phyloP scores from a whole-genome alignment of 2,329 filamentous ascomycete genomes.

The Hirsutella rhossiliensis region DNA sequence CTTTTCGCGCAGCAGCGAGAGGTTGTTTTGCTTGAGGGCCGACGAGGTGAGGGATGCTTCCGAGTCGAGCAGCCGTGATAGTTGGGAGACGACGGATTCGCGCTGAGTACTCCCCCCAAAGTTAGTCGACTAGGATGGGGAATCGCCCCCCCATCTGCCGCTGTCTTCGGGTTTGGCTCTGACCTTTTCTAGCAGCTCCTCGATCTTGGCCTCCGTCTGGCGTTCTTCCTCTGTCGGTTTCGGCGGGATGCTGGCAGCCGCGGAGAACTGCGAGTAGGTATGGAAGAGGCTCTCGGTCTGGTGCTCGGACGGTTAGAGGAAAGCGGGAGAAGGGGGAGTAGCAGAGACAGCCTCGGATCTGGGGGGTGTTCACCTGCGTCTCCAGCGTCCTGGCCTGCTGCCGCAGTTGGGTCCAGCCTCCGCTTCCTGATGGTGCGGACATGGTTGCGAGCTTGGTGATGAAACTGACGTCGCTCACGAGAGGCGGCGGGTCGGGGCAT shows the following conservation, averaged over 20 bases:
- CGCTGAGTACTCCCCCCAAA: conserved; percentile 39
- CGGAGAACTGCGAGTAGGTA: conserved; percentile 83
- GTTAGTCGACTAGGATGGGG: conserved; percentile 7
- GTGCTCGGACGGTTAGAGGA: neutral
- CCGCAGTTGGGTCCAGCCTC: conserved; percentile 85
- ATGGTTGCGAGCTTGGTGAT: conserved; percentile 21
- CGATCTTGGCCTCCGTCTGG: conserved; percentile 66
- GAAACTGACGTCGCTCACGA: neutral
- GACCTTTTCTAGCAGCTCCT: conserved; percentile 71
- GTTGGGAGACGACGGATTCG: conserved; percentile 68
- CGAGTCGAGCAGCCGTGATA: conserved; percentile 82
- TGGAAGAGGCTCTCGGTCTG: conserved; percentile 82
- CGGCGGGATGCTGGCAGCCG: conserved; percentile 63
- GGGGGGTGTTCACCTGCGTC: conserved; percentile 56
- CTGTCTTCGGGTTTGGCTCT: neutral
- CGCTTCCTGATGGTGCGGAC: conserved; percentile 40
- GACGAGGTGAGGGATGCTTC: conserved; percentile 79
- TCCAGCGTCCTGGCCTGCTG: conserved; percentile 85
- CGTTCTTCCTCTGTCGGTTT: conserved; percentile 80
- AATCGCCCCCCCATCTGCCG: no score
- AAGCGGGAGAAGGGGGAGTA: neutral
- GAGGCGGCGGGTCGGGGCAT: neutral
- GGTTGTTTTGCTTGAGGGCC: conserved; percentile 93
- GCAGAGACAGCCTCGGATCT: neutral
- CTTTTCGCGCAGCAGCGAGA: conserved; percentile 82